These are phyloP conservation scores for Letharia columbiana DNA, from an alignment of 495 filamentous ascomycete species.

Conservation along the genomic window DNA sequence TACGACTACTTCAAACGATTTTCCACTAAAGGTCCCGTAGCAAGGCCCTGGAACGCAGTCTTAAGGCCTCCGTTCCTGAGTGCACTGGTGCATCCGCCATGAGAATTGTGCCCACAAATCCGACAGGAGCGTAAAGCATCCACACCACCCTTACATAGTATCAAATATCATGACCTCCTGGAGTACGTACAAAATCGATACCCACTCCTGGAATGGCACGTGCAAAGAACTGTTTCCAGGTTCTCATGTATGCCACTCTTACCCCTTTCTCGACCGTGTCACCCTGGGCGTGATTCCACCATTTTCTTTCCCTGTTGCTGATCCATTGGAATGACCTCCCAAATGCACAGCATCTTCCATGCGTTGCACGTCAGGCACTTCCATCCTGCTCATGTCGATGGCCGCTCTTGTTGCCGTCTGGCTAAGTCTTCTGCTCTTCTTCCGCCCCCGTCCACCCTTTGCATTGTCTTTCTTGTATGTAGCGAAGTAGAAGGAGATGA, in stretches of 20 bases:
- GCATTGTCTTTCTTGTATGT: constrained; percentile 88
- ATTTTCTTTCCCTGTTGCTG: constrained; percentile 16
- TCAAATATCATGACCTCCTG: background rate
- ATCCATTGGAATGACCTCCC: constrained; percentile 4
- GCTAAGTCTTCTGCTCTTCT: constrained; percentile 38
- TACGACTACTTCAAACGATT: background rate
- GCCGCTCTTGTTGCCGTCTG: constrained; percentile 45
- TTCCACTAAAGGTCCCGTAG: background rate
- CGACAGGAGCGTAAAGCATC: background rate
- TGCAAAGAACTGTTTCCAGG: background rate
- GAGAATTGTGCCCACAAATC: background rate
- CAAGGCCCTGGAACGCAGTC: background rate
- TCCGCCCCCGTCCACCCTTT: constrained; percentile 24
- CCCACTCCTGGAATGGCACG: background rate
- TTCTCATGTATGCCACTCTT: background rate
- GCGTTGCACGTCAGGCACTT: constrained; percentile 34
- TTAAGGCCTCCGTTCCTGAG: background rate
- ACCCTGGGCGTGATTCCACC: constrained; percentile 18
- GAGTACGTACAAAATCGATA: background rate
- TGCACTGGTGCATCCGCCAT: background rate
- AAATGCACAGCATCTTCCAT: constrained; percentile 22
- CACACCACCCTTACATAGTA: background rate
- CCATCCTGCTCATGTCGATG: constrained; percentile 48
- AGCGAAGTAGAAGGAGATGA: constrained; percentile 97
- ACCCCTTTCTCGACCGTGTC: constrained; percentile 24